Evolutionary conservation across 495 filamentous ascomycete species (phyloP), one percentile per base, ranked within the genome.

Genomic region (Thozetella sp.): DNA sequence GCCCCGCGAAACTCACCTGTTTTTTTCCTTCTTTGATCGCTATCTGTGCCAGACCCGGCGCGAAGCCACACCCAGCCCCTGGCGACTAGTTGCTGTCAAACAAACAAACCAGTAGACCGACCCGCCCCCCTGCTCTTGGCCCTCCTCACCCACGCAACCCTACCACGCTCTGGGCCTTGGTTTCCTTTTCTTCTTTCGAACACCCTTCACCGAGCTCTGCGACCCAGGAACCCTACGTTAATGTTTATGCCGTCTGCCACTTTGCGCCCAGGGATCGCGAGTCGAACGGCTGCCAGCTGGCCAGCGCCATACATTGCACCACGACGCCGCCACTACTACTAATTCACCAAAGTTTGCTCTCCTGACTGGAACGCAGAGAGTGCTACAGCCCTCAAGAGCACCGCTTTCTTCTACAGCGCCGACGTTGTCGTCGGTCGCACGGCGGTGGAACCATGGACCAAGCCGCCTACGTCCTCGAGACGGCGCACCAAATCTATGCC

Each of bases 401-500:
- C 4, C 37, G n/a, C 4, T 13, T 22, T 19, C 37, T 17, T 17
- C 54, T n/a, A 50, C 23, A 25, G 22, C 22, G 61, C 63, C 67
- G 57, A 67, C 60, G 20, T 13, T 19, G 62, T 61, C 60, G 67
- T 62, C 65, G 58, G 56, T 50, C 54, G 63, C 63, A 45, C 15
- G 50, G 22, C 53, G 30, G 40, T 63, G 58, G 61, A 51, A 56
- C 64, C 58, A 80, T 81, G 77, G 78, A 79, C 48, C 67, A 67
- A 40, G 63, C 76, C 54, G 74, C 64, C 4, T 64, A 66, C n/a
- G 58, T 73, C 23, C 71, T 80, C 67, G 61, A 64, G 57, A 59
- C 71, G 58, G 76, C 72, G 50, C 73, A 79, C 61, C 53, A 74
- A 25, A 56, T 82, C 57, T 78, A 79, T 59, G 69, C 72, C 61